phyloP scores from a whole-genome alignment of 2,329 filamentous ascomycete genomes.

The Nakataea oryzae region DNA sequence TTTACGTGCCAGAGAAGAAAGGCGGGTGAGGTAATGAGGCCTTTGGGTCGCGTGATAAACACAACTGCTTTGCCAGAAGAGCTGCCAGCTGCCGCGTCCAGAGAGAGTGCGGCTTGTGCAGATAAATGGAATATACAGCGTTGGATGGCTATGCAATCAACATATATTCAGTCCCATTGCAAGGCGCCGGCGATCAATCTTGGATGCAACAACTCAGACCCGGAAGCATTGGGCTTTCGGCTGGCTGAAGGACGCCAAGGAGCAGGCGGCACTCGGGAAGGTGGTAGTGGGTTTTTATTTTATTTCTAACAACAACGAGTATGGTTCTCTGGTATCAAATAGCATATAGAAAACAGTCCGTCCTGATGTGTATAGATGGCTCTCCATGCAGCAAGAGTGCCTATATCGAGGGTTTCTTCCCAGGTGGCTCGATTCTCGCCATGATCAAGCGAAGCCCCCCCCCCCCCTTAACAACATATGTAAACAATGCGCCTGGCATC shows the following conservation, averaged over 20 bases:
- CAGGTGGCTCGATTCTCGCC: no score
- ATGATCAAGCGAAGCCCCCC: background rate
- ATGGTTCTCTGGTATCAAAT: background rate
- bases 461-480: no score
- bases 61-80: background rate
- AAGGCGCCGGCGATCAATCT: no score
- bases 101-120: background rate
- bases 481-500: background rate
- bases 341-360: background rate
- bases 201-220: no score
- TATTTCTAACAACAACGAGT: no score
- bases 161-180: background rate
- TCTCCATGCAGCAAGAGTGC: background rate
- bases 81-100: background rate
- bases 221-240: no score
- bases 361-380: background rate
- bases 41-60: background rate
- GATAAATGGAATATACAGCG: background rate
- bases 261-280: no score
- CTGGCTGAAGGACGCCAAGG: no score
- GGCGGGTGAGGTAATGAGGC: no score
- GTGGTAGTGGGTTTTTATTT: no score
- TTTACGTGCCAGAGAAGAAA: background rate
- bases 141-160: background rate
- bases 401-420: background rate